Evolutionary conservation across 192 early-diverging fungal species (phyloP), one percentile per base, ranked within the genome.

Genomic region (Oehlia diaphana): DNA sequence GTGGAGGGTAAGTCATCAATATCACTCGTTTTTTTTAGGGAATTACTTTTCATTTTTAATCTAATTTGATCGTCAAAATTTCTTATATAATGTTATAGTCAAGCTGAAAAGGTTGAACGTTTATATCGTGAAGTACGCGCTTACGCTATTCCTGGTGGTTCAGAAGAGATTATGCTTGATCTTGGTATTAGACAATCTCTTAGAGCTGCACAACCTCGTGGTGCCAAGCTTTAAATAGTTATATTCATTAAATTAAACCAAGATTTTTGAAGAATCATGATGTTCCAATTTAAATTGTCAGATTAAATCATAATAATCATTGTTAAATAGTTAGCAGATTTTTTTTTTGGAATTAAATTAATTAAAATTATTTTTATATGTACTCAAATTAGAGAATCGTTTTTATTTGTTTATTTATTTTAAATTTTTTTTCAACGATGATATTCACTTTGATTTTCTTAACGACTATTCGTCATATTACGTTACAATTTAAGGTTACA

Each of bases 161-260:
- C 90, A 47, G 95, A 95, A 84, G 94, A 96, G 77, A 96, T 95
- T 81, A 96, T 96, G 95, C 82, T 95, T 67, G 95, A 96, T 80
- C 82, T 96, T 14, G 95, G 95, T 53, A 89, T 95, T 47, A 83
- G 94, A 70, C 95, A 96, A 83, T 84, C 87, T 42, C 80, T 94
- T 31, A 96, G 95, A 85, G 93, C 94, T 31, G 90, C 87, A n/a
- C 87, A 92, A 78, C 84, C 92, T 23, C 84, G 88, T 85, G 93
- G 93, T n/a, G 89, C 86, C 21, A 90, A 90, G 63, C 74, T 89
- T 77, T 89, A 87, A 6, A 47, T 47, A 13, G 31, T 31, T 31
- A 31, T 31, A 31, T 31, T 31, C 31, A 2, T 31, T 2, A 2
- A 2, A 12, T 47, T 47, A 47, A 4, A 47, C 10, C 10, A 47